Base-by-base conservation (phyloP, 495 filamentous ascomycete species). In the Neurospora terricola region DNA sequence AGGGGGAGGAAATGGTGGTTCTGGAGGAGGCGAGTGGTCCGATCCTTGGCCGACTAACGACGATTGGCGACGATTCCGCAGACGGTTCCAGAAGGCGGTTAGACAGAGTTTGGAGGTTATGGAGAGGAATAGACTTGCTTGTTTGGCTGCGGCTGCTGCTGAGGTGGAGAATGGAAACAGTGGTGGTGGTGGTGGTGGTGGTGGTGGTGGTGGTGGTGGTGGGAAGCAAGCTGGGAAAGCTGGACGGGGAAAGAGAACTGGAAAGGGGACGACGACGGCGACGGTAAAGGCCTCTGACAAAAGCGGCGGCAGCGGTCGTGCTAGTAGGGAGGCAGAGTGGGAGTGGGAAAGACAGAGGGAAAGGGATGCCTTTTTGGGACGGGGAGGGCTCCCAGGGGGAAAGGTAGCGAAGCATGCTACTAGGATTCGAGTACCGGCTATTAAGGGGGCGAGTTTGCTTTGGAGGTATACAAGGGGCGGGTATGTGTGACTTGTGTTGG, bases 1-100 rank as follows among this genome's bases (percentile, higher is more conserved):
- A 36, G 72, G 72, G n/a, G 69, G 71, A 16, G 68, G 23, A 2
- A 74, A 74, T 43, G n/a, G 42, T 7, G 42, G 42, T n/a, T n/a
- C 18, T 7, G 42, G 42, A 45, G 78, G 77, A 5, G 78, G 77
- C 72, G 81, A 82, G 75, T 82, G 80, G 80, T 80, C 78, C 72
- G 81, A 81, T 23, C 81, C 81, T 6, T 80, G 81, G 78, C 81
- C 81, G 45, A 82, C 81, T 3, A 82, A 82, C 39, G 80, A 82
- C 18, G 81, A 82, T 69, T 82, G 81, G 82, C 42, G 78, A 72
- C 72, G 81, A 72, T 83, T 83, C 70, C 72, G 81, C 72, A 76
- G 79, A 75, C 69, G 80, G 74, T 82, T 81, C 71, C 73, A 76
- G 73, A 72, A 76, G 71, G 80, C 78, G 21, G 77, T 84, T 69